Percentiles rank a stretch among this genome's conserved stretches.
These are phyloP conservation scores for Cantharellus anzutake DNA, from an alignment of 768 basidiomycete genomes.

Conservation along the genomic window DNA sequence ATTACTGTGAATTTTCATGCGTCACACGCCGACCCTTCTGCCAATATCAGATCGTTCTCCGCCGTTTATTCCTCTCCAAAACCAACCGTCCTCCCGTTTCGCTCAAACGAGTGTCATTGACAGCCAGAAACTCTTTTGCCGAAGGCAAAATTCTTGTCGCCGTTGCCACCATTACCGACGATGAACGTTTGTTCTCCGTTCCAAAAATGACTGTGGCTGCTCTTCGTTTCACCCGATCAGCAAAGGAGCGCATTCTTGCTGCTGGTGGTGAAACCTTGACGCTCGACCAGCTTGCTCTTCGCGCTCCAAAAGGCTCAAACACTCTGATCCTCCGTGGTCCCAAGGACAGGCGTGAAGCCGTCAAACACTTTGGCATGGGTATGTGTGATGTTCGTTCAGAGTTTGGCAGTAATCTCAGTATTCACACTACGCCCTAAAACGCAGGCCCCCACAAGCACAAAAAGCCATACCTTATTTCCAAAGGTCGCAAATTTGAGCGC, in stretches of 20 bases:
- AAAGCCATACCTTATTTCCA: slow-evolving; percentile 89
- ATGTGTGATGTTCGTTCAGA: slow-evolving; percentile 7
- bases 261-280: slow-evolving; percentile 92
- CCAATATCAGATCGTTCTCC: slow-evolving; percentile 58
- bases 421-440: background rate
- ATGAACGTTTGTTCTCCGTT: slow-evolving; percentile 64
- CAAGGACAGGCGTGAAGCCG: slow-evolving; percentile 83
- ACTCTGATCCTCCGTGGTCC: slow-evolving; percentile 86
- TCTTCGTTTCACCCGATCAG: slow-evolving; percentile 81
- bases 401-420: background rate
- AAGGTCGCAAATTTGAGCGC: slow-evolving; percentile 98
- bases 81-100: slow-evolving; percentile 94
- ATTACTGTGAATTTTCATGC: background rate
- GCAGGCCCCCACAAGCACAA: slow-evolving; percentile 89
- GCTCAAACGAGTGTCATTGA: slow-evolving; percentile 81
- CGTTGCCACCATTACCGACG: slow-evolving; percentile 90
- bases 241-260: slow-evolving; percentile 86
- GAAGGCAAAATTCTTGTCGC: slow-evolving; percentile 72
- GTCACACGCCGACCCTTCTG: background rate
- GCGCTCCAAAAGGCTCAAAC: slow-evolving; percentile 88
- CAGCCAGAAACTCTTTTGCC: slow-evolving; percentile 34
- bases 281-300: slow-evolving; percentile 88
- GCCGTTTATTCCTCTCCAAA: slow-evolving; percentile 92
- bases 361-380: slow-evolving; percentile 97
- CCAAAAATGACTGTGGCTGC: slow-evolving; percentile 91